Evolutionary conservation across 2,329 filamentous ascomycete genomes (phyloP), one percentile per base, ranked within the genome.

Genomic region (Venturia pyrina): DNA sequence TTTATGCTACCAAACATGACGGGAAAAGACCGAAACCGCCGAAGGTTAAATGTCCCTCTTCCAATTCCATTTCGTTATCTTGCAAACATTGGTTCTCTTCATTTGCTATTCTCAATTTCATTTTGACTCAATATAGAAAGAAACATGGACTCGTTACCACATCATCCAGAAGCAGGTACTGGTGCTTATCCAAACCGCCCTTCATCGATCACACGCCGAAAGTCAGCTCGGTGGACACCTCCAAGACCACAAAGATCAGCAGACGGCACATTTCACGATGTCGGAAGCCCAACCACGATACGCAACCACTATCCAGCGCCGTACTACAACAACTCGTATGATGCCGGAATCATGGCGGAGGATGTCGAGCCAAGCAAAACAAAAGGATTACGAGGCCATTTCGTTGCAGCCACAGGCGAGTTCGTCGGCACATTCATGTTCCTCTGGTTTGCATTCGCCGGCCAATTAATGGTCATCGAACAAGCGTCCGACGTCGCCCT

Each of bases 361-460:
- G 32, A 37, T 37, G 53, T 59, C 6, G 53, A 59, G 10, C 53
- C 53, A 34, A 59, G 32, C 19, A 62, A 13, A 46, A n/a, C 15
- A 32, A 46, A 24, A 32, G 41, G 63, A 5, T 19, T 46, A 5
- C 28, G 53, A 46, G 77, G 80, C 69, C 73, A 81, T 65, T 71
- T 81, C 69, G 74, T 81, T 66, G 77, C 79, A 63, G 78, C 78
- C 73, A 67, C 78, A 24, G 80, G 79, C 66, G 72, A 81, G 65
- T 77, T 80, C 63, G 73, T 77, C 60, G 79, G 79, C 57, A 79
- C 78, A 0, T 78, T 80, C 68, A 74, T 81, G 68, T 81, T 76
- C 69, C 72, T 81, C 32, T 78, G 76, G 71, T 76, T 78, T 68
- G 73, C 73, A 56, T 75, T 78, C 66, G 69, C 70, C 11, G 76